Conservation (phyloP, 176 grass and related monocot species). For the Leersia perrieri region DNA sequence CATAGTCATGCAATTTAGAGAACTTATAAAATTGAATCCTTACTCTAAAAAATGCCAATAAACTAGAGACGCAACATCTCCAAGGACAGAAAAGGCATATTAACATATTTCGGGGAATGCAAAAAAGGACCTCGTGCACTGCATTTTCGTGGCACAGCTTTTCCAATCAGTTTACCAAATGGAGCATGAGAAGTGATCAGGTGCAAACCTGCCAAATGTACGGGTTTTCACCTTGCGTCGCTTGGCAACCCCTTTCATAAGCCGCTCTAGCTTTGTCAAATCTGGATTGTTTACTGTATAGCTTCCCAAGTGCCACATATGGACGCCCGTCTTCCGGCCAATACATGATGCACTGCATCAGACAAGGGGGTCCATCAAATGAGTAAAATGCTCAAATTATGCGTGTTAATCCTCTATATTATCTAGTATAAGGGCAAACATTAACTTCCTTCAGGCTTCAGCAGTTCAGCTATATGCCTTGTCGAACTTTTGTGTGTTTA, state of each 20-base stretch:
- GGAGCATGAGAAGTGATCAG: neutral
- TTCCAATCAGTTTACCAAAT: neutral
- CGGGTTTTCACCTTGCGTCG: conserved; percentile 87
- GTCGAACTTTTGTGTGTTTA: neutral
- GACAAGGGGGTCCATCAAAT: conserved; percentile 11
- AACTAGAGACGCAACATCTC: neutral
- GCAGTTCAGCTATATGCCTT: neutral
- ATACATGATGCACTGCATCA: conserved; percentile 67
- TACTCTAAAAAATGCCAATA: neutral
- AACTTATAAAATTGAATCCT: neutral
- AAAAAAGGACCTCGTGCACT: neutral
- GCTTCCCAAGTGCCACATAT: conserved; percentile 87
- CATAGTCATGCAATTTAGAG: neutral
- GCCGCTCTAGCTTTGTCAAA: conserved; percentile 78
- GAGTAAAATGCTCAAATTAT: neutral
- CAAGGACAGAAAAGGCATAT: neutral
- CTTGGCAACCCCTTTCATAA: conserved; percentile 96
- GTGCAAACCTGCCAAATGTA: conserved; percentile 95
- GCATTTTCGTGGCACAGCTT: neutral
- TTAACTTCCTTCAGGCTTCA: neutral
- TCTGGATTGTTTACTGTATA: conserved; percentile 77
- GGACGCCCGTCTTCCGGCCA: conserved; percentile 97
- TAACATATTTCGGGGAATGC: neutral
- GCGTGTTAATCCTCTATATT: neutral
- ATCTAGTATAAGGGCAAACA: neutral